Evolutionary conservation across 2,329 filamentous ascomycete species (phyloP), one percentile per base, ranked within the genome.

Genomic region (Beauveria sp.): DNA sequence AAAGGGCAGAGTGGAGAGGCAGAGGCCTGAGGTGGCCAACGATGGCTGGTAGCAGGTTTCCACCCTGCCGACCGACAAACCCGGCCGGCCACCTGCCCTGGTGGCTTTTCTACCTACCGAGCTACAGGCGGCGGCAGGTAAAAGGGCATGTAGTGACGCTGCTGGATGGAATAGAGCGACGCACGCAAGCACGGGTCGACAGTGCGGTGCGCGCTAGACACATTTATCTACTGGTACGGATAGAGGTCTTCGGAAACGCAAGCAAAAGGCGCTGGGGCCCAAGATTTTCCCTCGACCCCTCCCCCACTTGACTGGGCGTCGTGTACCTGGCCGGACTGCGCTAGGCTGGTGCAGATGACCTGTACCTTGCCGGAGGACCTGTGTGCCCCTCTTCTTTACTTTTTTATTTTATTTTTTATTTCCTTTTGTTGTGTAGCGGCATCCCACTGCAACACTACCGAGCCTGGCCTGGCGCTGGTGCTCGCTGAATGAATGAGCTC

Each of bases 261-360:
- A 38, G 34, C 34, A 38, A 38, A 34, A 12, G 34, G 34, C 34
- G 46, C 46, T 59, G 40, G 38, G 30, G 58, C 24, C 47, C 26
- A 47, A 60, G n/a, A 42, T 60, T 42, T 47, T 26, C 51, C 58
- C 58, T 49, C 51, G 51, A 55, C 51, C 50, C 53, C 45, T 53
- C 22, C 53, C 51, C 60, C 34, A 52, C 42, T 46, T 43, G 49
- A 26, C 51, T 55, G 65, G 65, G 64, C 67, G 68, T 69, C 69
- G 68, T 71, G 70, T 71, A 71, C 70, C 71, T 72, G 70, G 67
- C 70, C 69, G 65, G 68, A 66, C 67, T 67, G 65, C 70, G 68
- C 70, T 68, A 68, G 70, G 51, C 62, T 67, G 52, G 70, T 63
- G 71, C 70, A 72, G 71, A 70, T 73, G 71, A 72, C 71, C 69